Evolutionary conservation across 2,329 filamentous ascomycete genomes (phyloP).

Genomic region (Pyrenophora tritici-repentis): DNA sequence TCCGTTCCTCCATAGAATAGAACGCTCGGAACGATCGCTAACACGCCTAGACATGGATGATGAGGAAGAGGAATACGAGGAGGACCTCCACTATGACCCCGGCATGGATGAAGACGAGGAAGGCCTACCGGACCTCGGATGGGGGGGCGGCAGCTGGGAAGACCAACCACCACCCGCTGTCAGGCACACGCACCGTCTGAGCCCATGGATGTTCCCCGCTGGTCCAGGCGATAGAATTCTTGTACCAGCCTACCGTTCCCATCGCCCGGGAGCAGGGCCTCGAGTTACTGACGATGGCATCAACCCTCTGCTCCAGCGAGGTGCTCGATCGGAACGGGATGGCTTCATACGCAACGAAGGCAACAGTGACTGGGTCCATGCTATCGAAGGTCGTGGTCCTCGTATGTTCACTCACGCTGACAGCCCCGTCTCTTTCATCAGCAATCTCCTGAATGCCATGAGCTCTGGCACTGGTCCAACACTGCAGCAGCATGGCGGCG

Average conservation of each 20-base stretch:
- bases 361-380: slow-evolving; percentile 59
- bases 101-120: slow-evolving; percentile 56
- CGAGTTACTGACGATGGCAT: slow-evolving; percentile 75
- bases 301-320: slow-evolving; percentile 82
- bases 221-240: slow-evolving; percentile 54
- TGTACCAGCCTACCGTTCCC: slow-evolving; percentile 55
- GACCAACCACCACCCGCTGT: slow-evolving; percentile 50
- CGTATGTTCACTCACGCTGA: slow-evolving; percentile 53
- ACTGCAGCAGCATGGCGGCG: slow-evolving; percentile 49
- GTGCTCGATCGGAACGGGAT: slow-evolving; percentile 44
- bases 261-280: slow-evolving; percentile 59
- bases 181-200: slow-evolving; percentile 59
- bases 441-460: slow-evolving; percentile 62
- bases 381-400: slow-evolving; percentile 54
- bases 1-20: slow-evolving; percentile 49
- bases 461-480: slow-evolving; percentile 44
- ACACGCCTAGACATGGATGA: slow-evolving; percentile 53
- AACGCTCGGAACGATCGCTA: slow-evolving; percentile 39
- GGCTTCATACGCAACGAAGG: slow-evolving; percentile 42
- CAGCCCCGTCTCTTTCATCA: slow-evolving; percentile 60
- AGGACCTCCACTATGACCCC: slow-evolving; percentile 64
- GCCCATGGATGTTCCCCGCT: slow-evolving; percentile 62
- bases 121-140: slow-evolving; percentile 50
- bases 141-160: slow-evolving; percentile 60
- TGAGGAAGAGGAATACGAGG: slow-evolving; percentile 73